These are phyloP conservation scores for Verticillium zaregamsianum DNA, from an alignment of 2,329 filamentous ascomycete genomes.

Conservation along the genomic window DNA sequence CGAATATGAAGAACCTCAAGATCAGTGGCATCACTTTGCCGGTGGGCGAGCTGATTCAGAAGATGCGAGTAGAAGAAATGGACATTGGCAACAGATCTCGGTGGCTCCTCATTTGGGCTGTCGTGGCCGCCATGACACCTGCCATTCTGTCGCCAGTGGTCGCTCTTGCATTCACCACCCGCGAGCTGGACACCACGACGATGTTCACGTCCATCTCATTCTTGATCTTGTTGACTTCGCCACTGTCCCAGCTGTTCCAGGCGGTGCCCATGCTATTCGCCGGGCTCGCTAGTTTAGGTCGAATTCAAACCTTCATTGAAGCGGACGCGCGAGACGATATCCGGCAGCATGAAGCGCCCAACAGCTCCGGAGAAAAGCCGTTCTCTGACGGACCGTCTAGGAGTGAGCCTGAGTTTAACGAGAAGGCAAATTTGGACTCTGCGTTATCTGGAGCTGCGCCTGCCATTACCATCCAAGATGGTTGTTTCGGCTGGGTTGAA, in stretches of 20 bases:
- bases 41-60: conserved; percentile 17
- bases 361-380: not conserved
- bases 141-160: conserved; percentile 29
- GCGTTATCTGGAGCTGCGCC: not conserved
- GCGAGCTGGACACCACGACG: conserved; percentile 16
- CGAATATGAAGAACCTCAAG: conserved; percentile 21
- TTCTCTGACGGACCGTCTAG: conserved; percentile 1
- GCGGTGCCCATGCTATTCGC: conserved; percentile 24
- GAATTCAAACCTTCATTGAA: conserved; percentile 3
- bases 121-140: conserved; percentile 27
- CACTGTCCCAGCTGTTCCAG: conserved; percentile 27
- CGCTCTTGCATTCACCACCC: conserved; percentile 21
- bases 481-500: conserved; percentile 26
- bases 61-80: conserved; percentile 19
- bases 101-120: conserved; percentile 18
- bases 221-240: conserved; percentile 26
- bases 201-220: conserved; percentile 28
- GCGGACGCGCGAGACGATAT: conserved; percentile 19
- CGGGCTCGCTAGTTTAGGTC: conserved; percentile 17
- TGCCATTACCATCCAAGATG: conserved; percentile 11
- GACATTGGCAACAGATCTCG: conserved; percentile 16
- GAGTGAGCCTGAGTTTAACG: not conserved
- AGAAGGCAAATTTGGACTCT: not conserved
- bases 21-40: conserved; percentile 25
- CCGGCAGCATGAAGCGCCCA: not conserved